Base-by-base conservation (phyloP, 352 stramenopile genomes). In the Globisporangium ultimum region DNA sequence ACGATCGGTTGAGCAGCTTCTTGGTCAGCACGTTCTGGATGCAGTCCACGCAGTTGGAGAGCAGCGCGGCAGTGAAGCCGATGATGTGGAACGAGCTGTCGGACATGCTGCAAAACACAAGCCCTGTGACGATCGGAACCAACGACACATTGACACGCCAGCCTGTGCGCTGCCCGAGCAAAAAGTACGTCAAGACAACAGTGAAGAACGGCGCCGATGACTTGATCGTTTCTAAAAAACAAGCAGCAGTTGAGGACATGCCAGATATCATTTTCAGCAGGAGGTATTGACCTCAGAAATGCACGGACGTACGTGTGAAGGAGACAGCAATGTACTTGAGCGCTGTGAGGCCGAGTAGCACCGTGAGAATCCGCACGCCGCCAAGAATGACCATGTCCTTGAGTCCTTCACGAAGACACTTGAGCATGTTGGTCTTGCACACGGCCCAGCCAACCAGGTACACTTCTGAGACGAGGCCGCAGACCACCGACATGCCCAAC, bases 21-120 rank as follows among this genome's bases (percentile, higher is more conserved):
- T 97, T 97, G 13, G 78, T 91, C 60, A 97, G 71, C 10, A 97
- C 90, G 62, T 97, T 97, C 63, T 97, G 90, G 40, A 97, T 85
- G 71, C 90, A 97, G 61, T 97, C 90, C 40, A 93, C 80, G 66
- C 87, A 97, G 67, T 97, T 97, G 40, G 89, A 94, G 53, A 84
- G 78, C 41, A 97, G 72, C 20, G 90, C 89, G 15, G 90, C 89
- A 21, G 88, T 60, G 54, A 97, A 96, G n/a, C 90, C 90, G 52
- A 97, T 83, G 47, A 78, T 49, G 64, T 96, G 83, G 70, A 97
- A 96, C 24, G 80, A 89, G 43, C 76, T 88, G 69, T 97, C 87
- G 15, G 82, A 93, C 5, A 93, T 48, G 53, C 82, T 95, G 72
- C 90, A 97, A 47, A 93, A 84, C 34, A 96, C 74, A 18, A 97